These are phyloP conservation scores for Leccinum variicolor DNA, from an alignment of 768 basidiomycete genomes.

Conservation along the genomic window DNA sequence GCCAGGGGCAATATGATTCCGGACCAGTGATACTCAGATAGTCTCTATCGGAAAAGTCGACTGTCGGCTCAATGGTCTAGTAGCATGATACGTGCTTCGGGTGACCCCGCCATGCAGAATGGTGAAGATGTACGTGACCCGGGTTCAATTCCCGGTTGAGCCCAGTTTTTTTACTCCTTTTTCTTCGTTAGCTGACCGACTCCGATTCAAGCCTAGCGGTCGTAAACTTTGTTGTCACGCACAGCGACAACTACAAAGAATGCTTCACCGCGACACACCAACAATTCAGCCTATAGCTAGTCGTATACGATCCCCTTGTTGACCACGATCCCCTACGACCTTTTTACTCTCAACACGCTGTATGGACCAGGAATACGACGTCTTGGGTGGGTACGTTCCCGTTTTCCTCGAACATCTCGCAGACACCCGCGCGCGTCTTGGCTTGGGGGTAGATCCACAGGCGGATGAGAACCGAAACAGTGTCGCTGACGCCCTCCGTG, in stretches of 20 bases:
- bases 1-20: background rate
- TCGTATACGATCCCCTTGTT: background rate
- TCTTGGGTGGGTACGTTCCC: conserved; percentile 24
- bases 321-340: background rate
- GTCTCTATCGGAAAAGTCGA: background rate
- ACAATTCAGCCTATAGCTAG: background rate
- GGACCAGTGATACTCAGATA: background rate
- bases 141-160: conserved; percentile 37
- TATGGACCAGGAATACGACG: conserved; percentile 16
- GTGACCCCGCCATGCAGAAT: conserved; percentile 20
- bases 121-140: conserved; percentile 36
- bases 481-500: background rate
- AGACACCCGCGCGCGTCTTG: conserved; percentile 23
- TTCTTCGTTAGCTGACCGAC: background rate
- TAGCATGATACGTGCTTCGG: conserved; percentile 37
- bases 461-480: background rate
- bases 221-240: background rate
- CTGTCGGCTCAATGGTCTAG: conserved; percentile 33
- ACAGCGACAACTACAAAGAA: conserved; percentile 12
- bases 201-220: background rate
- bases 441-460: background rate
- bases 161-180: conserved; percentile 14
- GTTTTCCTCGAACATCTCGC: conserved; percentile 24
- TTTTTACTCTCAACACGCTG: background rate
- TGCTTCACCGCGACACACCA: conserved; percentile 10